Evolutionary conservation across 2,329 filamentous ascomycete genomes (phyloP).

Genomic region (Scedosporium boydii): DNA sequence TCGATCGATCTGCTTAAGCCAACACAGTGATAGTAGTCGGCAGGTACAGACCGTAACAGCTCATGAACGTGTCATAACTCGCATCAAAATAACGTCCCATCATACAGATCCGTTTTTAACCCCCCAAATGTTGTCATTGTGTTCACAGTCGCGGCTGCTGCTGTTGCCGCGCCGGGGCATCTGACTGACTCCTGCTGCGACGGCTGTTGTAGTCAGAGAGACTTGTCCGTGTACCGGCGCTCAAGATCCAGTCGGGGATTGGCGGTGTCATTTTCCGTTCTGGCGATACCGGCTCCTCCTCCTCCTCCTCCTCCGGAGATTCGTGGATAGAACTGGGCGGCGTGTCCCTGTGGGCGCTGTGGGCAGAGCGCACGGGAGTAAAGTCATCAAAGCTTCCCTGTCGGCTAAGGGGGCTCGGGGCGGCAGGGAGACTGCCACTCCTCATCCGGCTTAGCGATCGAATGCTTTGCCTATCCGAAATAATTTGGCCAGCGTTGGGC

Average conservation of each 20-base stretch:
- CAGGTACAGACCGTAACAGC: background rate
- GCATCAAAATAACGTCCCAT: background rate
- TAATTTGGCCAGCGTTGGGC: constrained; percentile 56
- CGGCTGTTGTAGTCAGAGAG: constrained; percentile 45
- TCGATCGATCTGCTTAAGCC: background rate
- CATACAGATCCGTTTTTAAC: constrained; percentile 15
- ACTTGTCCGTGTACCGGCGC: constrained; percentile 40
- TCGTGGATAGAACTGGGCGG: constrained; percentile 7
- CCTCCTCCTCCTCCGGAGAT: constrained; percentile 15
- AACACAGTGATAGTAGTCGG: background rate
- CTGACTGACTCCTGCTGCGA: constrained; percentile 22
- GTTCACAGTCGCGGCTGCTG: background rate
- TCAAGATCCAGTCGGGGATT: constrained; percentile 52
- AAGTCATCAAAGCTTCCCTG: constrained; percentile 42
- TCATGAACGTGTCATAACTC: background rate
- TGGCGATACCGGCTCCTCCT: constrained; percentile 15
- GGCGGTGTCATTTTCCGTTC: constrained; percentile 47
- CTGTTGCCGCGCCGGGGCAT: constrained; percentile 33
- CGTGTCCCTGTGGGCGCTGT: background rate
- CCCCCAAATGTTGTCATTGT: constrained; percentile 63
- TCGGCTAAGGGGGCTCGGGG: constrained; percentile 36
- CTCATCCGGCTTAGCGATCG: constrained; percentile 43
- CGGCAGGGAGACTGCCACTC: constrained; percentile 42
- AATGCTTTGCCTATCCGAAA: constrained; percentile 43
- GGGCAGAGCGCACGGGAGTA: constrained; percentile 11